Evolutionary conservation across 106 monocot species (phyloP), one percentile per base, ranked within the genome.

Genomic region (Phalaenopsis aphrodite): DNA sequence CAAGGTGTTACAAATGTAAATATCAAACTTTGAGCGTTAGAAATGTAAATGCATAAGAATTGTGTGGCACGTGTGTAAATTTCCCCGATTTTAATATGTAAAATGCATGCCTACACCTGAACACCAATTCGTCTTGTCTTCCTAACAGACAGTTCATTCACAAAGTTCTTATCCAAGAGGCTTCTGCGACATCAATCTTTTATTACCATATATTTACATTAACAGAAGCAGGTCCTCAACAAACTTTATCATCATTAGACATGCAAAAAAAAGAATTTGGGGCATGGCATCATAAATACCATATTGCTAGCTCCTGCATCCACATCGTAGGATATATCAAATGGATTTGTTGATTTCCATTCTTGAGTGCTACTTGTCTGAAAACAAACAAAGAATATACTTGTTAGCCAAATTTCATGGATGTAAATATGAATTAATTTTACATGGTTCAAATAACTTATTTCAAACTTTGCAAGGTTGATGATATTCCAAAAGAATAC

Each of bases 341-440:
- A 95, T 73, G 95, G 95, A 83, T 95, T 95, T 80, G 82, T 80
- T 76, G 92, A 84, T 83, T 88, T 90, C 46, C 75, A 65, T 75
- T 87, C 84, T 47, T 43, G 82, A 84, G 76, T 68, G 76, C 17
- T 55, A 55, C 64, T 77, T 72, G 71, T 90, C 95, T 95, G 90
- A 56, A 42, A 81, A 82, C 74, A 46, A 82, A 38, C 55, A 79
- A 8, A 75, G 21, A 68, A 47, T 71, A 42, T 2, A 74, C 5
- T 69, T 36, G 69, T 69, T 39, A 69, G 69, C 69, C 5, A 69
- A 69, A 69, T 69, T 30, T 36, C 69, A 39, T 69, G 15, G 38
- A 69, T 56, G 42, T 49, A 52, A 10, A n/a, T 57, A 30, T 3
- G 41, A 78, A 43, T 39, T 10, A 8, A 3, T 56, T 16, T 8